These are phyloP conservation scores for Aspergillus spinulosporus DNA, from an alignment of 2,329 filamentous ascomycete species.

Conservation along the genomic window DNA sequence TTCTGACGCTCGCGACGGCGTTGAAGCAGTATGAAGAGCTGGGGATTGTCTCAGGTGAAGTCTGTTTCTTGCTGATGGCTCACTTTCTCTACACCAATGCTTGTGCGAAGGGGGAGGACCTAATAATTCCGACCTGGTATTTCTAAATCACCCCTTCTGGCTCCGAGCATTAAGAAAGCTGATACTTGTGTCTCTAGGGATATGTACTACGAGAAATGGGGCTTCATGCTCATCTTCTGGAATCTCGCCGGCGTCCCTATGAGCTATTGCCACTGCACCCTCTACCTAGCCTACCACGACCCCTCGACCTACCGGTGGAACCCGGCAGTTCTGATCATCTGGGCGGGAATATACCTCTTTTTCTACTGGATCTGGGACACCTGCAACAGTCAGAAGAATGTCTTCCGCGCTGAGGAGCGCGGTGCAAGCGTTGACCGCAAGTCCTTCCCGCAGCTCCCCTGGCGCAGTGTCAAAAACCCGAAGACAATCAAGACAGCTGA, in stretches of 20 bases:
- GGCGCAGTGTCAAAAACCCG: constrained; percentile 77
- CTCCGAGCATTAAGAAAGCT: not conserved
- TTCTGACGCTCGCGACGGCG: constrained; percentile 71
- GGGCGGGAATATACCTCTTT: constrained; percentile 72
- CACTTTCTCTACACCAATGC: constrained; percentile 91
- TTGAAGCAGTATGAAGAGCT: constrained; percentile 78
- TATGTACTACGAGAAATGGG: constrained; percentile 95
- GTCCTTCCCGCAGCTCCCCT: constrained; percentile 84
- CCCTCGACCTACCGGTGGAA: constrained; percentile 76
- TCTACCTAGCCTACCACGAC: constrained; percentile 80
- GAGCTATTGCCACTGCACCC: constrained; percentile 87
- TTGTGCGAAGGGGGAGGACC: constrained; percentile 85
- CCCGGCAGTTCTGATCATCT: constrained; percentile 59
- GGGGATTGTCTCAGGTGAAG: constrained; percentile 79
- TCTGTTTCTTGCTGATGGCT: constrained; percentile 78
- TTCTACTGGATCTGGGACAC: constrained; percentile 93
- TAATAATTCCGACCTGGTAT: constrained; percentile 80
- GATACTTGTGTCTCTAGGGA: constrained; percentile 51
- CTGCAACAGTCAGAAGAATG: constrained; percentile 88
- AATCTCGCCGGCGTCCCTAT: constrained; percentile 88
- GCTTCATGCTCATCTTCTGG: constrained; percentile 98
- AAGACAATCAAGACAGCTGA: constrained; percentile 70
- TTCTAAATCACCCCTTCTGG: constrained; percentile 19
- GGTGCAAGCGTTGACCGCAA: constrained; percentile 67
- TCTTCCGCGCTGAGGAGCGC: constrained; percentile 76